Evolutionary conservation across 306 rosid genomes (phyloP).

Genomic region (Malus asiatica): DNA sequence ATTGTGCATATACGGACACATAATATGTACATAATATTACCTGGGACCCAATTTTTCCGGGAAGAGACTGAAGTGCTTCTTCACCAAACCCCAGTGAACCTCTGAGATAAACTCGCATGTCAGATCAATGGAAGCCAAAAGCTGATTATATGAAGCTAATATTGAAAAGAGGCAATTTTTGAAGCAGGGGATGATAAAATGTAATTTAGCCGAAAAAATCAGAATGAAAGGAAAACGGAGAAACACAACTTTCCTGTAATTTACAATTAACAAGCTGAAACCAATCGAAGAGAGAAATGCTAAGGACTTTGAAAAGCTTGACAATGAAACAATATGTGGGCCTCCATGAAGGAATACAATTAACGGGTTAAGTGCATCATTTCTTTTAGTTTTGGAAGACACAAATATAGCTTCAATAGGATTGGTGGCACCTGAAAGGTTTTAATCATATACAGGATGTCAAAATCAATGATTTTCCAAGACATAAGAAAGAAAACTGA

Average conservation of each 20-base stretch:
- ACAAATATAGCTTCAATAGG: conserved; percentile 82
- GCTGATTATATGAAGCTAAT: neutral
- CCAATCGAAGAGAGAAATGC: conserved; percentile 83
- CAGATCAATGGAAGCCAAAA: neutral
- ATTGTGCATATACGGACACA: too few relatives aligned
- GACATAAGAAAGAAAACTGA: too few relatives aligned
- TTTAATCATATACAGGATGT: too few relatives aligned
- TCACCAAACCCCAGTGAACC: conserved; percentile 93
- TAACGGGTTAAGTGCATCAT: conserved; percentile 49
- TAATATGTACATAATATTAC: conserved; percentile 12
- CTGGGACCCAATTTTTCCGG: conserved; percentile 78
- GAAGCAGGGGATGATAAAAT: neutral
- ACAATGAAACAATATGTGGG: conserved; percentile 51
- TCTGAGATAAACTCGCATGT: conserved; percentile 39
- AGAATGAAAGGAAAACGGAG: neutral
- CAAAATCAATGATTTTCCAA: too few relatives aligned
- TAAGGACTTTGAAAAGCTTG: conserved; percentile 70
- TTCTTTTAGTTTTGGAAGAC: conserved; percentile 52
- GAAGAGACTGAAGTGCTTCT: conserved; percentile 95
- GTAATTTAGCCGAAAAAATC: conserved; percentile 22
- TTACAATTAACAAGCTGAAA: conserved; percentile 69
- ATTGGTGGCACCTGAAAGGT: too few relatives aligned
- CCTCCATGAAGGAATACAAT: conserved; percentile 90
- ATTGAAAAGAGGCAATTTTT: conserved; percentile 6
- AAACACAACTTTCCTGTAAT: conserved; percentile 53